These are phyloP conservation scores for Lachancea lanzarotensis DNA, from an alignment of 805 yeast genomes.

Conservation along the genomic window DNA sequence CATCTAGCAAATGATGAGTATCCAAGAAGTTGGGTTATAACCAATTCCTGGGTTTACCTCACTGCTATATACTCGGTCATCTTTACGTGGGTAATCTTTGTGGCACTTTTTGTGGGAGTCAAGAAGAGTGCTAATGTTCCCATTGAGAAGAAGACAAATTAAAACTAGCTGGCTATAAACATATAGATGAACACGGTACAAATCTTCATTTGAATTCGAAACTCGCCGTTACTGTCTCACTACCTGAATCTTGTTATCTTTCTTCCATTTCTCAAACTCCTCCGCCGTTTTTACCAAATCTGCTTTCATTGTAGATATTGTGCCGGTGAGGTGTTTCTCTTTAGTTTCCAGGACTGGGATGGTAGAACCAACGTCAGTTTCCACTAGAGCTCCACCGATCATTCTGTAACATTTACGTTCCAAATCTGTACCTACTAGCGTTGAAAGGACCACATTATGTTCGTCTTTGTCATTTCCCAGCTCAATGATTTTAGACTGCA, in stretches of 20 bases:
- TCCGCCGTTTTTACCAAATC: conserved; percentile 27
- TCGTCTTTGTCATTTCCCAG: conserved; percentile 44
- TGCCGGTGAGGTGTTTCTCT: conserved; percentile 36
- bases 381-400: conserved; percentile 90
- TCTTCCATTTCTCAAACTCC: conserved; percentile 32
- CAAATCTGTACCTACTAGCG: conserved; percentile 45
- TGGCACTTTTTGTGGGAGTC: conserved; percentile 45
- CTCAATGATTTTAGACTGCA: conserved; percentile 42
- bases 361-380: conserved; percentile 74
- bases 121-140: neutral
- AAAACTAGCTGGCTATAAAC: neutral
- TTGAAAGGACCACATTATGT: conserved; percentile 49
- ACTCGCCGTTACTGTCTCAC: conserved; percentile 21
- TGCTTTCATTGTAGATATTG: conserved; percentile 26
- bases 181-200: conserved; percentile 10
- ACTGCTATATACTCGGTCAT: conserved; percentile 65
- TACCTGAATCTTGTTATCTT: conserved; percentile 32
- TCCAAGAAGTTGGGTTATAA: conserved; percentile 85
- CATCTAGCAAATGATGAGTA: conserved; percentile 95
- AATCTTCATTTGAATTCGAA: neutral
- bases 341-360: conserved; percentile 55
- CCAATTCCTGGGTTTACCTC: conserved; percentile 89
- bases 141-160: conserved; percentile 4
- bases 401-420: conserved; percentile 81
- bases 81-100: conserved; percentile 69